phyloP scores from a whole-genome alignment of 495 filamentous ascomycete genomes.

The Penicillium longicatenatum region DNA sequence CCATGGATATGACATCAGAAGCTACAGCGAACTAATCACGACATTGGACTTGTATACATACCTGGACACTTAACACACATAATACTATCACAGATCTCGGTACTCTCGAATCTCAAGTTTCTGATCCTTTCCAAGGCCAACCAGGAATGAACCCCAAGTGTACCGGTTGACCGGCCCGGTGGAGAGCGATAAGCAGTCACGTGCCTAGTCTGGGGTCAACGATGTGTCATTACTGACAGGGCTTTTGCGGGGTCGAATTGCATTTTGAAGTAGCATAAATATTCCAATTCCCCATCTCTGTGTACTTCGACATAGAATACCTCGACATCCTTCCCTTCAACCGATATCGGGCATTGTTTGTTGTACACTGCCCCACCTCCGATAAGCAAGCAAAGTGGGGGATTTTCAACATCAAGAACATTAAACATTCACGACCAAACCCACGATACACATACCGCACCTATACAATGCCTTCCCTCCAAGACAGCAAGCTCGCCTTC shows the following conservation, averaged over 20 bases:
- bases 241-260: not conserved
- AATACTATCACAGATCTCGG: too few species aligned
- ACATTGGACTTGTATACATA: too few species aligned
- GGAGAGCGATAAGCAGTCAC: constrained; percentile 7
- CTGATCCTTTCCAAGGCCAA: not conserved
- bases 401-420: constrained; percentile 13
- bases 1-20: too few species aligned
- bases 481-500: constrained; percentile 44
- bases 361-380: constrained; percentile 12
- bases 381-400: constrained; percentile 23
- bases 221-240: constrained; percentile 5
- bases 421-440: not conserved
- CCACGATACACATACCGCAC: constrained; percentile 4
- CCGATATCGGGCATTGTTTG: constrained; percentile 17
- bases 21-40: too few species aligned
- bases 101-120: not conserved
- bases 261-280: not conserved
- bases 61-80: too few species aligned
- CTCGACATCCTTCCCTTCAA: not conserved
- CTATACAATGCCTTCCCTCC: constrained; percentile 36
- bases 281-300: not conserved
- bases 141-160: not conserved
- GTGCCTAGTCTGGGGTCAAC: not conserved
- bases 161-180: constrained; percentile 19
- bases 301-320: not conserved